Base-by-base conservation (phyloP, 106 monocot genomes). In the Allium fistulosum region DNA sequence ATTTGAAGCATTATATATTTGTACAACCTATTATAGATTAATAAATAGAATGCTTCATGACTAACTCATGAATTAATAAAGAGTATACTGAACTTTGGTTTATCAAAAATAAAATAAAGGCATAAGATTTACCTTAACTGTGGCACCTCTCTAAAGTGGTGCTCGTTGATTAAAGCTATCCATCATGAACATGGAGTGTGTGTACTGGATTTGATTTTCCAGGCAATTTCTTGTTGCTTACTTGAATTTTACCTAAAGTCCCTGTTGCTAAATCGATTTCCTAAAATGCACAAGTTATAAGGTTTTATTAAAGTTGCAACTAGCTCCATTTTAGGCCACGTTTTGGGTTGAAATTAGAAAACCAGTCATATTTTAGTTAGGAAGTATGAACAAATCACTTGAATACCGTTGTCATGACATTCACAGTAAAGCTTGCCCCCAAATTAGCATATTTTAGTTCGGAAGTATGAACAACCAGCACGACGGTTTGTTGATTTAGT, bases 361-460 rank as follows among this genome's bases (percentile, higher is more conserved):
- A n/a, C n/a, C n/a, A n/a, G n/a, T n/a, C n/a, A n/a, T n/a, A n/a
- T n/a, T n/a, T n/a, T 13, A 62, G 28, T 46, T 5, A 53, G 56
- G 0, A n/a, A 18, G 13, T 12, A 15, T 27, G 10, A 60, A 60
- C 58, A 59, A 57, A n/a, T n/a, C n/a, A 80, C 83, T 80, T 84
- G 83, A 26, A 85, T 81, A 52, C 81, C 78, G 47, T 28, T 66
- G 61, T 85, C 81, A 57, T 61, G 60, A 62, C 85, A 85, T 7
- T 81, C 85, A 63, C 81, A 81, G 56, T 78, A 85, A 61, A 85
- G 78, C 56, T 78, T 85, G 26, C 85, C 81, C n/a, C n/a, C n/a
- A n/a, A n/a, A n/a, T n/a, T n/a, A n/a, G n/a, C n/a, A n/a, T n/a
- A n/a, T n/a, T n/a, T n/a, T n/a, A n/a, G n/a, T n/a, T n/a, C n/a